Evolutionary conservation across 1,284 basidiomycete genomes (phyloP).

Genomic region (Retiboletus flavoniger): DNA sequence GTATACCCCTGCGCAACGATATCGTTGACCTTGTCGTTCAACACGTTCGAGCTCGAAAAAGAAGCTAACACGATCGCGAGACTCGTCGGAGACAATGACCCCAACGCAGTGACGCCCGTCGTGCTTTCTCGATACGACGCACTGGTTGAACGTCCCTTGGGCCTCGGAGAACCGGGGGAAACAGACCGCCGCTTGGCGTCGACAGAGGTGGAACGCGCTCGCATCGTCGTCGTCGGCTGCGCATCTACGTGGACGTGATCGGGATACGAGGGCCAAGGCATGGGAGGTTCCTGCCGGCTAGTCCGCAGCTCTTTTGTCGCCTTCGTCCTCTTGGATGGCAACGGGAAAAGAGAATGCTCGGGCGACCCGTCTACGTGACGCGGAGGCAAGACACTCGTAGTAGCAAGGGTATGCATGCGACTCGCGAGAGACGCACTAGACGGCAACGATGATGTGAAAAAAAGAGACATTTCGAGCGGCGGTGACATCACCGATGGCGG

Average conservation of each 20-base stretch:
- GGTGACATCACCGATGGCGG: conserved; percentile 33
- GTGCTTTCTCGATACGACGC: conserved; percentile 6
- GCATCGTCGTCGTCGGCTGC: background rate
- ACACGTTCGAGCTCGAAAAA: conserved; percentile 23
- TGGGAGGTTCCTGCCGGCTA: conserved; percentile 5
- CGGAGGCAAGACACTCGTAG: background rate
- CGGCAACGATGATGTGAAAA: conserved; percentile 28
- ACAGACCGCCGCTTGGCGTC: background rate
- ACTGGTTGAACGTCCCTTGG: conserved; percentile 8
- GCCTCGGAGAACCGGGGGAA: conserved; percentile 17
- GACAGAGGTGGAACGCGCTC: background rate
- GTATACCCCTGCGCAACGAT: conserved; percentile 26
- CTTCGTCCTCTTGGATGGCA: conserved; percentile 16
- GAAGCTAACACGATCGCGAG: conserved; percentile 26
- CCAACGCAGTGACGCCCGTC: conserved; percentile 13
- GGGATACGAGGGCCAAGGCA: conserved; percentile 29
- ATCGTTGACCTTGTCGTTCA: conserved; percentile 24
- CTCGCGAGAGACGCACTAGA: conserved; percentile 20
- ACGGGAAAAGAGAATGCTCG: conserved; percentile 22
- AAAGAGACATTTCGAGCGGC: conserved; percentile 30
- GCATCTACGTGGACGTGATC: background rate
- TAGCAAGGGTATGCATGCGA: background rate
- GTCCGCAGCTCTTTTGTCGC: conserved; percentile 5
- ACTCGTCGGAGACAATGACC: conserved; percentile 27
- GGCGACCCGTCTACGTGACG: conserved; percentile 2